These are phyloP conservation scores for Imleria badia DNA, from an alignment of 768 basidiomycete species.

Conservation along the genomic window DNA sequence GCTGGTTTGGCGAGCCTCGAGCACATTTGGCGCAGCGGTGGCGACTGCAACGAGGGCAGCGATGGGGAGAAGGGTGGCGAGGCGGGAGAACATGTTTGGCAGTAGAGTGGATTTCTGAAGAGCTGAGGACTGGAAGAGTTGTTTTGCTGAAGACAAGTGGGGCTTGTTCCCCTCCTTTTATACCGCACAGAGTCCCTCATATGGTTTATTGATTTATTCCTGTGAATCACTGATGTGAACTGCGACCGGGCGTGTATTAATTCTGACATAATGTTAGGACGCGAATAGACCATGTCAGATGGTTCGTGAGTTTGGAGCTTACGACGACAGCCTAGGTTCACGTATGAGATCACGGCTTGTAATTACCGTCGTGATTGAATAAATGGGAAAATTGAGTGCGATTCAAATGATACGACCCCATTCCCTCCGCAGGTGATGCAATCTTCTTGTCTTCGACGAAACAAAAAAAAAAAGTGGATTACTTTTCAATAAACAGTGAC, in stretches of 20 bases:
- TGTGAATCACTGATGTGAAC: neutral
- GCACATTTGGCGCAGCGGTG: neutral
- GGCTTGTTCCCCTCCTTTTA: neutral
- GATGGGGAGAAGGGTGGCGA: neutral
- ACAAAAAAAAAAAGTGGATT: too few species aligned
- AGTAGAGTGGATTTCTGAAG: neutral
- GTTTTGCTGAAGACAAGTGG: neutral
- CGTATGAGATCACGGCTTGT: neutral
- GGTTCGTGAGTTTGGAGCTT: neutral
- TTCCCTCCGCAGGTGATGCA: neutral
- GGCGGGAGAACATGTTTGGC: neutral
- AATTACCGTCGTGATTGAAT: neutral
- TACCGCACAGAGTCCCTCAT: neutral
- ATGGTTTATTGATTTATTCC: neutral
- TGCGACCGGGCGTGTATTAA: neutral
- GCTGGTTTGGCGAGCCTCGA: too few species aligned
- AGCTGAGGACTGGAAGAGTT: neutral
- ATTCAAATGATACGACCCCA: neutral
- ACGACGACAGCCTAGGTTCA: neutral
- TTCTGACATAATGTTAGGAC: neutral
- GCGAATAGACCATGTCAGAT: neutral
- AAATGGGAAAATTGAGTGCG: neutral
- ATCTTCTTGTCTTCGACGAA: neutral
- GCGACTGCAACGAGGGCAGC: neutral
- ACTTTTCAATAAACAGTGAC: neutral